phyloP scores from a whole-genome alignment of 305 asterid species.

The Stenogyne calaminthoides region DNA sequence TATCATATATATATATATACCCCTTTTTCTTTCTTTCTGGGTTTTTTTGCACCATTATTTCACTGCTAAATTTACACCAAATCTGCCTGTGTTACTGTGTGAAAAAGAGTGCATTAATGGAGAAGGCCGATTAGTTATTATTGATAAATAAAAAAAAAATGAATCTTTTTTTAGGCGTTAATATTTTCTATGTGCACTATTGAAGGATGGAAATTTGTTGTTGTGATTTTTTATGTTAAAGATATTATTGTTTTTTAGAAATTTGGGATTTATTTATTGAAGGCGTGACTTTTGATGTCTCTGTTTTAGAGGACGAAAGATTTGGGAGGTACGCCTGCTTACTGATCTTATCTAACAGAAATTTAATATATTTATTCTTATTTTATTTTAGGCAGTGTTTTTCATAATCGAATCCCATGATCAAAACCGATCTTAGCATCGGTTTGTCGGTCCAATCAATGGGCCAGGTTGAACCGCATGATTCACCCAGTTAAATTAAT shows the following conservation, averaged over 20 bases:
- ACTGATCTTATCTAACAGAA: conserved; percentile 47
- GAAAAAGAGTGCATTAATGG: neutral
- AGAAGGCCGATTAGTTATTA: too few relatives aligned
- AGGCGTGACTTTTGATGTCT: conserved; percentile 44
- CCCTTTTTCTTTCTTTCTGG: neutral
- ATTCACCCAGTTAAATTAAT: too few relatives aligned
- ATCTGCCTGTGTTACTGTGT: neutral
- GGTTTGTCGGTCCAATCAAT: too few relatives aligned
- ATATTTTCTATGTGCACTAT: neutral
- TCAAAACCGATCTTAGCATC: too few relatives aligned
- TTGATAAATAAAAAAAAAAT: too few relatives aligned
- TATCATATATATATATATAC: neutral
- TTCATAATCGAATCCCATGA: too few relatives aligned
- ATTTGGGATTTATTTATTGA: neutral
- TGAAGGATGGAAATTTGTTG: neutral
- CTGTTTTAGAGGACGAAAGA: conserved; percentile 31
- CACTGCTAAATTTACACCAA: neutral
- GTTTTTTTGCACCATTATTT: neutral
- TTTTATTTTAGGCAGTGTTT: neutral
- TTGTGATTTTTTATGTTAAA: neutral
- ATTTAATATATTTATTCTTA: neutral
- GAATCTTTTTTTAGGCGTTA: neutral
- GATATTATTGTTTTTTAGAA: neutral
- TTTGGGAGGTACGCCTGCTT: conserved; percentile 48
- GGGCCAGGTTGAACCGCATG: too few relatives aligned